These are phyloP conservation scores for Chloris gayana DNA, from an alignment of 176 grass and related monocot genomes.

Conservation along the genomic window DNA sequence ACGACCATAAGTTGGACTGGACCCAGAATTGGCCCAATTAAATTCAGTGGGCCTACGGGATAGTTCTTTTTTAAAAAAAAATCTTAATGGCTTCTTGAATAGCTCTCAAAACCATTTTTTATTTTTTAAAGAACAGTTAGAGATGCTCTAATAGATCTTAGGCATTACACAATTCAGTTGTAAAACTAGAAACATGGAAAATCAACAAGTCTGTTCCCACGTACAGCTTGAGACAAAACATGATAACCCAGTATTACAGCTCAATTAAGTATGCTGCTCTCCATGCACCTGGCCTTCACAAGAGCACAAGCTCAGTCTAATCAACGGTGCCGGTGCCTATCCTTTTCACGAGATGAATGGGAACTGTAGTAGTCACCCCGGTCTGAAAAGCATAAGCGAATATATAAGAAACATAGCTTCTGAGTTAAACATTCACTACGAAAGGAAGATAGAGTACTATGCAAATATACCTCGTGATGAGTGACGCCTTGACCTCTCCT, in stretches of 20 bases:
- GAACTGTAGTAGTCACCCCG: slow-evolving; percentile 54
- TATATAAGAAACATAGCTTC: slow-evolving; percentile 30
- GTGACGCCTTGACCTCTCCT: slow-evolving; percentile 67
- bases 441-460: not conserved
- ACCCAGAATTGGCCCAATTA: too few species aligned
- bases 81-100: too few species aligned
- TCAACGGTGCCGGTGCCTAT: slow-evolving; percentile 60
- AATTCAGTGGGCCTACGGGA: too few species aligned
- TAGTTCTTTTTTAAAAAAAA: too few species aligned
- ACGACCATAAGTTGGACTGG: too few species aligned
- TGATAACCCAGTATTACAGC: slow-evolving; percentile 10
- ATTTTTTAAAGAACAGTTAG: too few species aligned
- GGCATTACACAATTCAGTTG: too few species aligned
- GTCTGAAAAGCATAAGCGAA: slow-evolving; percentile 40
- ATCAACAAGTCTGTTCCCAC: not conserved
- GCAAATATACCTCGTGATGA: slow-evolving; percentile 65
- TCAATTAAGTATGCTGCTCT: not conserved
- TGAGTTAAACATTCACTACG: not conserved
- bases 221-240: not conserved
- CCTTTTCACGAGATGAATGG: slow-evolving; percentile 67
- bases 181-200: too few species aligned
- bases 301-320: not conserved
- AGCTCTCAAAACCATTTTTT: too few species aligned
- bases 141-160: too few species aligned
- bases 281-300: not conserved